phyloP scores from a whole-genome alignment of 768 basidiomycete species.

The Naganishia onofrii region DNA sequence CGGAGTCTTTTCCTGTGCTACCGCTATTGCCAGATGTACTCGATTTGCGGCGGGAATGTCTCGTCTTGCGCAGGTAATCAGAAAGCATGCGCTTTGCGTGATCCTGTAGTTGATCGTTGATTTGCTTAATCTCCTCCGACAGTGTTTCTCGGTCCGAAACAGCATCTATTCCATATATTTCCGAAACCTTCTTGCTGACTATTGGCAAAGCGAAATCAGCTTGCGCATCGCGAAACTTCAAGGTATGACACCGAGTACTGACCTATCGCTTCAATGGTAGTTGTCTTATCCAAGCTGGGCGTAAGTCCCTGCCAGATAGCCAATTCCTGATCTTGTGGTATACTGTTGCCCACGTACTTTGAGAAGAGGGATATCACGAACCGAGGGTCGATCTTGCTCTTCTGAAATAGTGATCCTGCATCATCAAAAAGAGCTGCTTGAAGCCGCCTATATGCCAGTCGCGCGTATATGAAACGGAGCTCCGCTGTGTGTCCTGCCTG shows the following conservation, averaged over 20 bases:
- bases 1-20: background rate
- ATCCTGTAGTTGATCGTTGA: constrained; percentile 54
- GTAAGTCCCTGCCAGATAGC: constrained; percentile 74
- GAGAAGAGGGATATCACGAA: constrained; percentile 77
- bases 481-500: constrained; percentile 55
- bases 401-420: constrained; percentile 72
- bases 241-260: constrained; percentile 52
- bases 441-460: constrained; percentile 75
- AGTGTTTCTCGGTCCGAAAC: background rate
- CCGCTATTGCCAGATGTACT: background rate
- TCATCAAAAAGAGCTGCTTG: constrained; percentile 77
- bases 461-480: constrained; percentile 73
- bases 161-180: constrained; percentile 18
- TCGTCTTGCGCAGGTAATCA: constrained; percentile 64
- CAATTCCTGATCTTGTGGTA: constrained; percentile 57
- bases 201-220: background rate
- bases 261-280: constrained; percentile 79
- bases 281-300: constrained; percentile 67
- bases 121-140: constrained; percentile 17
- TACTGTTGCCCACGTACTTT: constrained; percentile 65
- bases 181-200: constrained; percentile 28
- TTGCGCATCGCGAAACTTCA: background rate
- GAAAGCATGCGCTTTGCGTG: constrained; percentile 76
- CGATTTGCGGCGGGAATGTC: constrained; percentile 38
- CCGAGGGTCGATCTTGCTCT: constrained; percentile 79